Percentiles rank a stretch among this genome's conserved stretches.
phyloP scores from a whole-genome alignment of 2,329 filamentous ascomycete species.

The Phialophora tarda region DNA sequence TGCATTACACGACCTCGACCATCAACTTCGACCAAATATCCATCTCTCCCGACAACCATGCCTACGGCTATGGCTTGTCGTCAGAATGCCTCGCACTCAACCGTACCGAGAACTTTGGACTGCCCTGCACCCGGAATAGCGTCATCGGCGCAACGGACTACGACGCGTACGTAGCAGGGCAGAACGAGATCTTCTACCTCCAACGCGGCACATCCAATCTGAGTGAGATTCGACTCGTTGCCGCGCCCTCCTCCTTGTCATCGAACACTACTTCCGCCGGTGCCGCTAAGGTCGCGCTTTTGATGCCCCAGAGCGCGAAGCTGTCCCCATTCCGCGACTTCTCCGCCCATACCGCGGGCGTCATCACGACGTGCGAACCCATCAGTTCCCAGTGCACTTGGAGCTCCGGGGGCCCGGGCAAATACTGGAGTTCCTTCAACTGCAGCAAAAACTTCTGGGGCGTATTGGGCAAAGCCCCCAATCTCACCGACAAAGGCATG shows the following conservation, averaged over 20 bases:
- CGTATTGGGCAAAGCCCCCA: slow-evolving; percentile 32
- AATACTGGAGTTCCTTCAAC: slow-evolving; percentile 35
- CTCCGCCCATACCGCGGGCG: slow-evolving; percentile 32
- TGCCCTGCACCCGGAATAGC: slow-evolving; percentile 35
- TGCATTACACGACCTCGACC: slow-evolving; percentile 36
- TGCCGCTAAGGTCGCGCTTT: slow-evolving; percentile 28
- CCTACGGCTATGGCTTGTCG: slow-evolving; percentile 33
- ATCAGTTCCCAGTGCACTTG: slow-evolving; percentile 33
- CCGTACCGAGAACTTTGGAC: slow-evolving; percentile 34
- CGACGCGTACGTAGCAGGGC: slow-evolving; percentile 23
- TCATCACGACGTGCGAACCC: slow-evolving; percentile 34
- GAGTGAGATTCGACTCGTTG: slow-evolving; percentile 31
- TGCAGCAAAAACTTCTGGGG: slow-evolving; percentile 38
- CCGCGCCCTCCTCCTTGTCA: slow-evolving; percentile 5
- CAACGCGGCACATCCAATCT: slow-evolving; percentile 30
- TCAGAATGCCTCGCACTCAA: slow-evolving; percentile 31
- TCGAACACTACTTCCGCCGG: slow-evolving; percentile 13
- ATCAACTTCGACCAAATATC: slow-evolving; percentile 31
- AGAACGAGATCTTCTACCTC: slow-evolving; percentile 36
- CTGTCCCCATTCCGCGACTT: slow-evolving; percentile 31
- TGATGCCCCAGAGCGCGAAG: slow-evolving; percentile 28
- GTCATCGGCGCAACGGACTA: slow-evolving; percentile 14
- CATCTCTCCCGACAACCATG: slow-evolving; percentile 11
- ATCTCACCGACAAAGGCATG: slow-evolving; percentile 22
- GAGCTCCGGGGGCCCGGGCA: slow-evolving; percentile 20